Evolutionary conservation across 202 grass and related monocot genomes (phyloP).

Genomic region (Panicum virgatum): DNA sequence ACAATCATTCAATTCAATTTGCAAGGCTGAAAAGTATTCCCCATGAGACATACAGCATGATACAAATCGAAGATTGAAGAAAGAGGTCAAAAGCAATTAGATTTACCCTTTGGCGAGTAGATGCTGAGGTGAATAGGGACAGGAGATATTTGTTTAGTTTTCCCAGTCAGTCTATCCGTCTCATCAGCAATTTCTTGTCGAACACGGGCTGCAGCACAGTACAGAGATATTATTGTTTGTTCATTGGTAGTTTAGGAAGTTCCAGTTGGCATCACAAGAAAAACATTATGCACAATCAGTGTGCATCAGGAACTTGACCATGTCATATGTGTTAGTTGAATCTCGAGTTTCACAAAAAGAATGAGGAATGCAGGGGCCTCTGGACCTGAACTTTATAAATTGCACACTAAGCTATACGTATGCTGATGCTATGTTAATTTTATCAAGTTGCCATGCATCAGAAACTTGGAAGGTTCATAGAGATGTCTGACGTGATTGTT

Average conservation of each 20-base stretch:
- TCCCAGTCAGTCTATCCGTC: conserved; percentile 67
- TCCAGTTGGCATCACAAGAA: background rate
- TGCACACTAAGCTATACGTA: background rate
- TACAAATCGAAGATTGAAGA: conserved; percentile 26
- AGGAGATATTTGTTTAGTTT: conserved; percentile 63
- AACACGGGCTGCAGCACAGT: conserved; percentile 52
- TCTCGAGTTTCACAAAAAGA: background rate
- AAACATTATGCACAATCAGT: background rate
- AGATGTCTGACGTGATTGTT: background rate
- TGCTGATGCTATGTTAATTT: background rate
- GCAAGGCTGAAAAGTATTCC: background rate
- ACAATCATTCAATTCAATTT: conserved; percentile 8
- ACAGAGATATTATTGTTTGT: background rate
- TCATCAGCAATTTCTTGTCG: conserved; percentile 67
- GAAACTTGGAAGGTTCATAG: background rate
- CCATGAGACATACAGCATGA: background rate
- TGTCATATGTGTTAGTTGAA: background rate
- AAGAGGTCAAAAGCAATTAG: conserved; percentile 24
- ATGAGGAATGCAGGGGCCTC: background rate
- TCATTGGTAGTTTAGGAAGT: background rate
- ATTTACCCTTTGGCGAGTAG: conserved; percentile 59
- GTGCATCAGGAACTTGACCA: background rate
- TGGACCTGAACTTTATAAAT: background rate
- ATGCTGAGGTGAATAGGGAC: conserved; percentile 72
- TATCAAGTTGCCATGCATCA: background rate